Conservation (phyloP, 1,284 basidiomycete species). For the Fomitopsis pinicola region DNA sequence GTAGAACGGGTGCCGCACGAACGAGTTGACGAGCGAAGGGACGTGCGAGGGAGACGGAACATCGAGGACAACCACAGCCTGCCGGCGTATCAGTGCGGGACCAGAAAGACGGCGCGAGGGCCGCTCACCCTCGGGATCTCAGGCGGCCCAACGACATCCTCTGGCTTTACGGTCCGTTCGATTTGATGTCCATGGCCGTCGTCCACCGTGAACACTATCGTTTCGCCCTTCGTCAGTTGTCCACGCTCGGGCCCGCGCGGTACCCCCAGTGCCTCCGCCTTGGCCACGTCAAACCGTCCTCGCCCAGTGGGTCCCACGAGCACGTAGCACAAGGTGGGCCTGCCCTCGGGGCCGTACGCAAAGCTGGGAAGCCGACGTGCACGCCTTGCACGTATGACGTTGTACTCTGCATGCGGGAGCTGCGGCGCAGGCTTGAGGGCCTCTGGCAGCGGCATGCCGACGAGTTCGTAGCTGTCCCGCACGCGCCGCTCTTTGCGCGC, state of each 20-base stretch:
- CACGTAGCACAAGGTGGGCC: constrained; percentile 60
- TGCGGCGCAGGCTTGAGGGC: background rate
- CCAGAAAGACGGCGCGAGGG: background rate
- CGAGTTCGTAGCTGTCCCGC: background rate
- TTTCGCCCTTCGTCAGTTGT: constrained; percentile 47
- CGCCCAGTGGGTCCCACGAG: constrained; percentile 73
- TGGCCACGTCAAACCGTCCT: constrained; percentile 81
- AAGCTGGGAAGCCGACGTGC: constrained; percentile 1
- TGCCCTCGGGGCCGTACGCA: background rate
- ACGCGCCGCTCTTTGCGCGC: background rate
- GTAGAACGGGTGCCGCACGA: constrained; percentile 48
- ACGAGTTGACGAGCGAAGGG: constrained; percentile 49
- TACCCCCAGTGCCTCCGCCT: constrained; percentile 67
- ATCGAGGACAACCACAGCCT: constrained; percentile 62
- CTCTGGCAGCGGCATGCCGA: background rate
- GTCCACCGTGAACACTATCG: constrained; percentile 48
- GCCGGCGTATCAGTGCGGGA: background rate
- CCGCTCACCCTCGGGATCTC: constrained; percentile 44
- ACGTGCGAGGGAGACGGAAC: constrained; percentile 61
- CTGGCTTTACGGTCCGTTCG: constrained; percentile 48
- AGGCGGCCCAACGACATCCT: constrained; percentile 53
- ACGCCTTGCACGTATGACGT: background rate
- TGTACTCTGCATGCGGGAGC: background rate
- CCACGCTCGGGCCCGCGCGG: constrained; percentile 49
- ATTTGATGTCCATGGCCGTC: constrained; percentile 36